Evolutionary conservation across 352 stramenopile species (phyloP).

Genomic region (Phytophthora aleatoria): DNA sequence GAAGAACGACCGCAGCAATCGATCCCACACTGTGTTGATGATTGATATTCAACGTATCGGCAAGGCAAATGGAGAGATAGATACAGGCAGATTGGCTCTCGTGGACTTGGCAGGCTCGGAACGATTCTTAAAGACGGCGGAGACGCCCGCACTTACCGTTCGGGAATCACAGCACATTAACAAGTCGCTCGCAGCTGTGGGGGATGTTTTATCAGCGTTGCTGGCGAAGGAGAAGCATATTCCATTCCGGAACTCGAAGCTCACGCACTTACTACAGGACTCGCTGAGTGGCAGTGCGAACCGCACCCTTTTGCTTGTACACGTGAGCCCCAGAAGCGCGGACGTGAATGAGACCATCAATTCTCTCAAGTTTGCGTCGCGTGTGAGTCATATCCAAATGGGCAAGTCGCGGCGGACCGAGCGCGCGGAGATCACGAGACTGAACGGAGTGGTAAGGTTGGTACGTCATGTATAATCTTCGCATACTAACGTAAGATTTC

Average conservation of each 20-base stretch:
- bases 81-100: conserved; percentile 60
- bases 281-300: conserved; percentile 51
- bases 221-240: conserved; percentile 83
- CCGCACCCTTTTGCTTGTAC: conserved; percentile 63
- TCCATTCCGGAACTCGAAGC: conserved; percentile 85
- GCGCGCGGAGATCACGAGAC: conserved; percentile 60
- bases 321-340: conserved; percentile 53
- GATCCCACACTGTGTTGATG: conserved; percentile 65
- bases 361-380: conserved; percentile 78
- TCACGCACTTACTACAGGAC: conserved; percentile 85
- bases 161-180: conserved; percentile 83
- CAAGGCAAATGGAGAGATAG: conserved; percentile 42
- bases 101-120: conserved; percentile 85
- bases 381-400: conserved; percentile 52
- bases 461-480: not conserved
- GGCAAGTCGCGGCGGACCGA: conserved; percentile 49
- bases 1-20: conserved; percentile 50
- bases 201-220: conserved; percentile 71
- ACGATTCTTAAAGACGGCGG: conserved; percentile 52
- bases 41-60: conserved; percentile 62
- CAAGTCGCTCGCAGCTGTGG: conserved; percentile 77
- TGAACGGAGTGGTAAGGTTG: conserved; percentile 63
- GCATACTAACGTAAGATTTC: not conserved
- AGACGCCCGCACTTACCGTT: conserved; percentile 43
- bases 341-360: conserved; percentile 79